Base-by-base conservation (phyloP, 768 basidiomycete species). In the Podaxis pistillaris region DNA sequence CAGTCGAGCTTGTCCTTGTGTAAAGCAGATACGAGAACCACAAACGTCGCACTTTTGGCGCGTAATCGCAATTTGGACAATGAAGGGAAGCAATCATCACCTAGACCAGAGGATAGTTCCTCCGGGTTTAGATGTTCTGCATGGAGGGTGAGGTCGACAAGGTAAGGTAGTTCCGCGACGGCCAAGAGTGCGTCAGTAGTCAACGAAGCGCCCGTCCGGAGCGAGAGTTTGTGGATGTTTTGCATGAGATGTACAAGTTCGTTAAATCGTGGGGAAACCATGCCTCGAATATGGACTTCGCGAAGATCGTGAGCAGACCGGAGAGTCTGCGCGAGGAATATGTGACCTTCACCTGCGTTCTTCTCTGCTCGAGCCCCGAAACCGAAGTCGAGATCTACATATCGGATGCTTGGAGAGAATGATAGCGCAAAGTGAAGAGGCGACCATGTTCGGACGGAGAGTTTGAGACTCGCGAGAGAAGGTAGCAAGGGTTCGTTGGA, bases 111-210 rank as follows among this genome's bases (percentile, higher is more conserved):
- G 36, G 66, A 40, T 28, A 77, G 50, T 8, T 67, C 65, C 33
- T 75, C 69, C 4, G 64, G 36, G 24, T 72, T 70, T 28, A 84
- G 64, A 64, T 75, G 74, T 9, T 74, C 71, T 1, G 76, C 79
- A 58, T 85, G 82, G 9, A 84, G 57, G 59, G 82, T 76, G 37
- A 85, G 72, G 46, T 80, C 71, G 22, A 59, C 61, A 60, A 84
- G 75, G 33, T 49, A 44, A 8, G 78, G 77, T 26, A 83, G 76
- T 19, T 63, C 62, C 19, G 75, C 73, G 44, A 83, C 67, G 2
- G 76, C 72, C 57, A 73, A 63, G 19, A 46, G 44, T 17, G 44
- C 2, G n/a, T 19, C 15, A 17, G 17, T 1, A 3, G 44, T 46
- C 44, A 46, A 46, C 4, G 44, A 46, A 46, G 44, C 9, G 2